Percentiles rank a stretch among this genome's conserved stretches.
These are phyloP conservation scores for Blastocystis sp. DNA, from an alignment of 352 stramenopile genomes.

Conservation along the genomic window DNA sequence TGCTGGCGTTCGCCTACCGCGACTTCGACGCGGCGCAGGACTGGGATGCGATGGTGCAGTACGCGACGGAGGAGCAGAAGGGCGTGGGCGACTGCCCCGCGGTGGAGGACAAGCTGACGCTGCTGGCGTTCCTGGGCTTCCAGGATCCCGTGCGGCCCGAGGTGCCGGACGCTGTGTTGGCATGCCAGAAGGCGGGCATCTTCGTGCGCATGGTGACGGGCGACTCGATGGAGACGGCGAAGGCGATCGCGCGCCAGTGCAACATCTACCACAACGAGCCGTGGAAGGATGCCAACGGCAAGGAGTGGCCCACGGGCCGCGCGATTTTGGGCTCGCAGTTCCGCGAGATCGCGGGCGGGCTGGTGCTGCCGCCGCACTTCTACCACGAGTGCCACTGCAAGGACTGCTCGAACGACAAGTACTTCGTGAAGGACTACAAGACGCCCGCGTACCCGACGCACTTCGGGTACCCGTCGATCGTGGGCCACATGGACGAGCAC, in stretches of 20 bases:
- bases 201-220: constrained; percentile 74
- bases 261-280: constrained; percentile 80
- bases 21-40: constrained; percentile 70
- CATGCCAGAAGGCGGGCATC: constrained; percentile 90
- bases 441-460: constrained; percentile 72
- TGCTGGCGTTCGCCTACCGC: constrained; percentile 78
- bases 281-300: constrained; percentile 67
- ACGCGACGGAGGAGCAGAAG: constrained; percentile 64
- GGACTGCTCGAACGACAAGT: constrained; percentile 78
- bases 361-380: constrained; percentile 58
- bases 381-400: constrained; percentile 62
- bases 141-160: constrained; percentile 88
- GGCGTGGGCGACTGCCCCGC: constrained; percentile 69
- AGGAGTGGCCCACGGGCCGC: constrained; percentile 74
- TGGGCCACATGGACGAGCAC: constrained; percentile 14
- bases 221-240: constrained; percentile 94
- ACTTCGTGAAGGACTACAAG: constrained; percentile 75
- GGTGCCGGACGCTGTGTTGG: constrained; percentile 86
- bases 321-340: constrained; percentile 87
- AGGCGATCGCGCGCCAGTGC: constrained; percentile 89
- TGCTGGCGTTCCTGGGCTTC: constrained; percentile 89
- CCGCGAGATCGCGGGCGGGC: constrained; percentile 74
- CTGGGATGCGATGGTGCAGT: constrained; percentile 9
- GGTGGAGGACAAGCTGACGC: constrained; percentile 77
- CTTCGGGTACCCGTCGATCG: constrained; percentile 56